Base-by-base conservation (phyloP, 805 yeast genomes). In the Wilhelminamyces savonicus region DNA sequence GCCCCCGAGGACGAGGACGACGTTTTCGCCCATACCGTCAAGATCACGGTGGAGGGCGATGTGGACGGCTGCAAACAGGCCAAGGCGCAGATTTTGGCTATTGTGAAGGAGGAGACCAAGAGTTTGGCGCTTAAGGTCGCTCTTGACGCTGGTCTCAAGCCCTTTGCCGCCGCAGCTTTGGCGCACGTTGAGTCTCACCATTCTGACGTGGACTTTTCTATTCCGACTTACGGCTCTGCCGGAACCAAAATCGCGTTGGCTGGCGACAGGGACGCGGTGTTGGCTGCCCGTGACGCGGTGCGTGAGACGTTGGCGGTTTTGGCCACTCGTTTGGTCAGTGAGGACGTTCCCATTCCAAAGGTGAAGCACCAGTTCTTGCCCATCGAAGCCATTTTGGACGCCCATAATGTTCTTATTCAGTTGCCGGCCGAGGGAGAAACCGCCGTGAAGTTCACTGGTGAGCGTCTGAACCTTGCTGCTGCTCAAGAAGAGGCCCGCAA, bases 31-130 rank as follows among this genome's bases (percentile, higher is more conserved):
- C 74, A 66, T 27, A 52, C 72, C n/a, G 67, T 82, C 19, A 62
- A 66, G 20, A 79, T 88, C 31, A 59, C 76, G 16, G 63, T 88
- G 32, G 81, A 75, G 36, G 97, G 97, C 59, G 94, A 87, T 50
- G 70, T 74, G 36, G 94, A 83, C 51, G 87, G 95, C 32, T 82
- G 83, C 43, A 71, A 69, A 39, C 68, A 69, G 28, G 96, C 97
- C 18, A 80, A 80, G 49, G 54, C 61, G 21, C 75, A 69, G 50
- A 86, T 90, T 40, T 43, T 74, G 48, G 75, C 72, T 13, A 82
- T 87, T 45, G 94, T 87, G 28, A 70, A 74, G 47, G 83, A 82
- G 47, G 78, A 82, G 46, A 80, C 86, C 31, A 80, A 78, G 48
- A 65, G 59, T 42, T 59, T 78, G 33, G 57, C 71, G 7, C 52